Conservation (phyloP, 139 green algal species). For the Limnomonas spitsbergensis region DNA sequence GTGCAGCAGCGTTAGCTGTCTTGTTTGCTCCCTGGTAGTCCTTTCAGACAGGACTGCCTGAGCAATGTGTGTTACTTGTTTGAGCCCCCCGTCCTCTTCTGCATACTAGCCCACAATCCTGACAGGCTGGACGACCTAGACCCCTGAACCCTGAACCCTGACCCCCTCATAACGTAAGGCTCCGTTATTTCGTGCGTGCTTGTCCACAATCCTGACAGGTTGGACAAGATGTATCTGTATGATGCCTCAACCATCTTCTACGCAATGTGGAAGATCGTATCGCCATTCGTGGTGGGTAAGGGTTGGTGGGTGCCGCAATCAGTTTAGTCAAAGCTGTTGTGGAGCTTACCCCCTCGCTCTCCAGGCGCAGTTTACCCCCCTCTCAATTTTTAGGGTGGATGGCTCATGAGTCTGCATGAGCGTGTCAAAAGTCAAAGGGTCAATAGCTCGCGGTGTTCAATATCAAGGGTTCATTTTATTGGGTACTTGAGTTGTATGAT, state of each 20-base stretch:
- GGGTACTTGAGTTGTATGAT: background rate
- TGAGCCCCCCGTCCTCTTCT: no score
- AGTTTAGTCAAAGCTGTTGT: background rate
- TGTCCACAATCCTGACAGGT: constrained; percentile 31
- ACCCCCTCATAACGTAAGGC: no score
- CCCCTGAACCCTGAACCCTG: no score
- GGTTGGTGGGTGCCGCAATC: no score
- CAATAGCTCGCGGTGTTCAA: no score
- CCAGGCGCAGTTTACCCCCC: background rate
- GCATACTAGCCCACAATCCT: no score
- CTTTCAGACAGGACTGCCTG: background rate
- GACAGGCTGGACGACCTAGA: no score
- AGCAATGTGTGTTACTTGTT: no score
- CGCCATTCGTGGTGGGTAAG: constrained; percentile 42
- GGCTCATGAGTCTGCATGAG: background rate
- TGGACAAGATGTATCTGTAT: constrained; percentile 39
- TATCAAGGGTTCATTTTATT: background rate
- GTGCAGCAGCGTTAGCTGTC: background rate
- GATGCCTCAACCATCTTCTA: constrained; percentile 39
- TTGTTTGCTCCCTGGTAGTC: background rate
- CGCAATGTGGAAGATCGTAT: constrained; percentile 47
- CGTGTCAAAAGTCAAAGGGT: no score
- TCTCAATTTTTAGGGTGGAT: background rate
- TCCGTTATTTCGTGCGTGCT: no score
- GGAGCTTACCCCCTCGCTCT: background rate